phyloP scores from a whole-genome alignment of 768 basidiomycete genomes.

The Podaxis sp. region DNA sequence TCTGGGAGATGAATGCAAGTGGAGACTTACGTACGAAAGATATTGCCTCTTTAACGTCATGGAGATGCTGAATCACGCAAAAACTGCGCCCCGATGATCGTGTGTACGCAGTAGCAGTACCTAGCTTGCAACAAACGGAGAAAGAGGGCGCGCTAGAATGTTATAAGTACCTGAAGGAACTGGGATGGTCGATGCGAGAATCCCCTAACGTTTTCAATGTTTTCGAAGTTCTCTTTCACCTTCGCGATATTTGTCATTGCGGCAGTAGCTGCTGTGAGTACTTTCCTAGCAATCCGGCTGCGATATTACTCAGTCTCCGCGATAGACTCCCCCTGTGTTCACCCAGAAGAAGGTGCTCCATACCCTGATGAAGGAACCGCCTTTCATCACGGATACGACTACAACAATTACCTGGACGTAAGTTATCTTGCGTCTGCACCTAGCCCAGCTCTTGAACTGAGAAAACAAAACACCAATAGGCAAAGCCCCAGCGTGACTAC shows the following conservation, averaged over 20 bases:
- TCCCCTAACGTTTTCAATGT: not conserved
- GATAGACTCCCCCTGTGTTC: not conserved
- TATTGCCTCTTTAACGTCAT: not conserved
- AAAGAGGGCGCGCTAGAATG: not conserved
- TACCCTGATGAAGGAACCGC: not conserved
- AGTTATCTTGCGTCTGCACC: not conserved
- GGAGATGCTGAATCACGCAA: not conserved
- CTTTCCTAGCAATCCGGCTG: not conserved
- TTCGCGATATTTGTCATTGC: not conserved
- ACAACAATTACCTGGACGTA: constrained; percentile 11
- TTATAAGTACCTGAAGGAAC: constrained; percentile 5
- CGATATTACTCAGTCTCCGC: not conserved
- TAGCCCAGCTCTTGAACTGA: not conserved
- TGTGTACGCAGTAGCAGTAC: not conserved
- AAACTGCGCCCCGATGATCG: not conserved
- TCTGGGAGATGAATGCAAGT: not conserved
- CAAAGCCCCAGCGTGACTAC: constrained; percentile 1
- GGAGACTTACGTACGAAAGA: not conserved
- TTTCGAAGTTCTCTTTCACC: not conserved
- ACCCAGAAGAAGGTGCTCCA: constrained; percentile 5
- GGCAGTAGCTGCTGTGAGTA: not conserved
- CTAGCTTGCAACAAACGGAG: not conserved
- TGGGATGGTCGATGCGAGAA: not conserved
- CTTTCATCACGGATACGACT: constrained; percentile 2
- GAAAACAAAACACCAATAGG: not conserved